Evolutionary conservation across 2,329 filamentous ascomycete genomes (phyloP), one percentile per base, ranked within the genome.

Genomic region (Diaporthe aspalathi): DNA sequence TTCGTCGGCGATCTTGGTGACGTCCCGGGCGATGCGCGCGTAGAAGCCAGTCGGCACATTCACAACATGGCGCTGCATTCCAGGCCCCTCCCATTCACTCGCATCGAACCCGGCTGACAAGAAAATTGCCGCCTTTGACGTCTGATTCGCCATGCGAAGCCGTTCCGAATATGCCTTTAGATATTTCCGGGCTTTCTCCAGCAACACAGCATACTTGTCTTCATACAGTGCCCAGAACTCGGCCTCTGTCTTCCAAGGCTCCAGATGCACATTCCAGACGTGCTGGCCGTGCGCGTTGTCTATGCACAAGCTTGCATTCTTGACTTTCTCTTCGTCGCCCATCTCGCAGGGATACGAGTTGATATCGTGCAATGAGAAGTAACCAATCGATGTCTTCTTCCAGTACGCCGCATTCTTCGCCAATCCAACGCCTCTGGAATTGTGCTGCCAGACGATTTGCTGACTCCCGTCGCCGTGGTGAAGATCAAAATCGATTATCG

Each of bases 11-110:
- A 99, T 84, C 60, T 88, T 90, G 17, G 97, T 91, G 3, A 98
- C 89, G 78, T 99, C 96, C 54, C 91, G 88, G 0, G 95, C 95
- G 74, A 99, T 92, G 1, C 93, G 90, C 62, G 96, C 96, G 79
- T 98, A 99, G 79, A 99, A 99, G 67, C 95, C 94, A 0, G 95
- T 99, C 0, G 96, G 95, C 2, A 99, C 96, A 78, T 97, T 97
- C 77, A 97, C 95, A 71, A 93, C 92, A 81, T 99, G 96, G 57
- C 96, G 89, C 81, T 99, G 96, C 96, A 99, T 99, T 3, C 94
- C 94, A 5, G 89, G 86, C 22, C 93, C 91, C 80, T 99, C 96
- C 91, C 93, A 97, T 79, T 99, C 94, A 78, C 95, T 98, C 3
- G 96, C 96, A 82, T 99, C 96, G 75, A 99, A 99, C 0, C 96